phyloP scores from a whole-genome alignment of 495 filamentous ascomycete genomes.

The Mycothermus thermophilus region DNA sequence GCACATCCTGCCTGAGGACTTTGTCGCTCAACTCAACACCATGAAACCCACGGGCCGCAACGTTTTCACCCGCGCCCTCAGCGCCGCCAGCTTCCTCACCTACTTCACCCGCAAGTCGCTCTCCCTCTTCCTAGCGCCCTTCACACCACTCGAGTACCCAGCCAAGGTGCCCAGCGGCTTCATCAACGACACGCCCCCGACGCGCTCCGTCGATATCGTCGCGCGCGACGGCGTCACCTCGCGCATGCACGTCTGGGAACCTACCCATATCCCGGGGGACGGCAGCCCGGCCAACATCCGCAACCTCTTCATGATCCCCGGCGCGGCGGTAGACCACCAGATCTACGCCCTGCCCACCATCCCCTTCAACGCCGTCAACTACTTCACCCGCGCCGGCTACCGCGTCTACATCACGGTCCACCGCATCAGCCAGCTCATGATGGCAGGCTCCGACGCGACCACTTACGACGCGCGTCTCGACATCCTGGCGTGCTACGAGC shows the following conservation, averaged over 20 bases:
- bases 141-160: slow-evolving; percentile 42
- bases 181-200: slow-evolving; percentile 33
- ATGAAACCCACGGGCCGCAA: slow-evolving; percentile 37
- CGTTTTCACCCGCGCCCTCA: slow-evolving; percentile 26
- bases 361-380: slow-evolving; percentile 49
- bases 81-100: slow-evolving; percentile 37
- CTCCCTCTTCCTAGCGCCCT: slow-evolving; percentile 40
- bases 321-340: slow-evolving; percentile 47
- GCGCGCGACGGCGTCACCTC: slow-evolving; percentile 42
- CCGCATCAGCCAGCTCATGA: slow-evolving; percentile 43
- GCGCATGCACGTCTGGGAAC: slow-evolving; percentile 42
- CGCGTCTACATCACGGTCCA: slow-evolving; percentile 45
- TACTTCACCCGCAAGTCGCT: slow-evolving; percentile 45
- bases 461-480: slow-evolving; percentile 51
- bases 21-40: slow-evolving; percentile 43
- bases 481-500: slow-evolving; percentile 41
- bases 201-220: slow-evolving; percentile 24
- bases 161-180: slow-evolving; percentile 32
- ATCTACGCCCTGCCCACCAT: slow-evolving; percentile 54
- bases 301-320: slow-evolving; percentile 48
- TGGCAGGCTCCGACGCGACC: slow-evolving; percentile 41
- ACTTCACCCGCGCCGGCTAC: slow-evolving; percentile 47
- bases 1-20: slow-evolving; percentile 41
- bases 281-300: slow-evolving; percentile 20
- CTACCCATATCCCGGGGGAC: slow-evolving; percentile 19